Base-by-base conservation (phyloP, 148 eudicot genomes). In the Amaranthus palmeri region DNA sequence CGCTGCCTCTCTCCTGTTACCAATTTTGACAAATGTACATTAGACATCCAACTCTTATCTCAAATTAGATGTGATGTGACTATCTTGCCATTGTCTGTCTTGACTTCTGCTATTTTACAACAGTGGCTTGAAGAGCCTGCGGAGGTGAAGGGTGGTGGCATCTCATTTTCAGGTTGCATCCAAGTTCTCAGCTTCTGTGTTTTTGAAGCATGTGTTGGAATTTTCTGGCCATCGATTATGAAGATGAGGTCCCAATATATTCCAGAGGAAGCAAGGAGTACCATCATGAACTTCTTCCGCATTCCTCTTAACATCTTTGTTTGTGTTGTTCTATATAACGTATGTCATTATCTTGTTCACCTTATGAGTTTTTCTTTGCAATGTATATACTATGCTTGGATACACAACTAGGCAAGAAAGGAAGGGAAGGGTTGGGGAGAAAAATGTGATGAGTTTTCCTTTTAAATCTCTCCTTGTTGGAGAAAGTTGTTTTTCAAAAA, bases 251-350 rank as follows among this genome's bases (percentile, higher is more conserved):
- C 97, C 73, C 98, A 95, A 70, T 95, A 95, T 81, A 89, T 95
- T 73, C 98, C 98, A 3, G 98, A 95, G 83, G 98, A 95, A 85
- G 97, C 98, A 64, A 85, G 97, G 81, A 91, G 98, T 89, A 95
- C 98, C 74, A 91, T 95, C 74, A 95, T 95, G 98, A 95, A 95
- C 83, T 95, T 95, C 80, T 95, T 95, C 96, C 91, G 98, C 59
- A 88, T 95, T 79, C 98, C 98, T 50, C 92, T 95, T 25, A 95
- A 91, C 78, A 86, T 95, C 74, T 95, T 95, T 45, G 98, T 93
- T 55, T 93, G 98, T 74, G 74, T 91, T 74, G 98, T 93, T 73
- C 91, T 93, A 8, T 93, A 93, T 68, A 93, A 93, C 69, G 98
- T 93, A 85, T 9, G 97, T 89, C 61, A 45, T 55, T 25, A 25